A percentile compares a stretch with the other conserved stretches of the same genome.
These are phyloP conservation scores for Yamadazyma sp. DNA, from an alignment of 1,139 yeast species.

Conservation along the genomic window DNA sequence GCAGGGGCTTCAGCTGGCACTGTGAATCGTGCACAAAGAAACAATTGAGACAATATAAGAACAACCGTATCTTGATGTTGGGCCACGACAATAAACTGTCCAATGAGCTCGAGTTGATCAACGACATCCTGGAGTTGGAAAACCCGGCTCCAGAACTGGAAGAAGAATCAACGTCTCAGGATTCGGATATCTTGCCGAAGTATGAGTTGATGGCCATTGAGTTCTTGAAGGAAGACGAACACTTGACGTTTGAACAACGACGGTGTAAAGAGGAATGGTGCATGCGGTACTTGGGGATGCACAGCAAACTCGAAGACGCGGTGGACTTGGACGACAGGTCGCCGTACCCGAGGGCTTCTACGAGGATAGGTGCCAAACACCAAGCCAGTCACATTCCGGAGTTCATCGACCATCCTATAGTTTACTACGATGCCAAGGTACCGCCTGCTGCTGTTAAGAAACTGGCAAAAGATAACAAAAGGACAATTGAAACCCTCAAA, in stretches of 20 bases:
- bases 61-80: conserved; percentile 38
- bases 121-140: conserved; percentile 4
- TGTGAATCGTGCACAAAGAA: conserved; percentile 74
- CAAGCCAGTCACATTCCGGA: conserved; percentile 70
- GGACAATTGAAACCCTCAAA: conserved; percentile 18
- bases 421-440: conserved; percentile 56
- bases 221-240: conserved; percentile 47
- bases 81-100: conserved; percentile 46
- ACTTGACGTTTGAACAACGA: conserved; percentile 44
- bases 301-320: conserved; percentile 75
- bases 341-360: conserved; percentile 81
- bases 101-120: conserved; percentile 26
- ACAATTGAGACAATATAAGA: conserved; percentile 29
- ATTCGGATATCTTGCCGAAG: conserved; percentile 40
- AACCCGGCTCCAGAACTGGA: not conserved
- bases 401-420: conserved; percentile 65
- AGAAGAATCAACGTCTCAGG: conserved; percentile 7
- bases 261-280: conserved; percentile 72
- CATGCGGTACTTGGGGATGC: conserved; percentile 76
- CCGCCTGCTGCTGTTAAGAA: conserved; percentile 14
- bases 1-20: conserved; percentile 91
- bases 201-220: conserved; percentile 62
- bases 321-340: conserved; percentile 73
- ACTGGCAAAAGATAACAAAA: conserved; percentile 18
- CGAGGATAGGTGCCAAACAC: conserved; percentile 72